phyloP scores from a whole-genome alignment of 208 protist species.

The Angomonas ambiguus region DNA sequence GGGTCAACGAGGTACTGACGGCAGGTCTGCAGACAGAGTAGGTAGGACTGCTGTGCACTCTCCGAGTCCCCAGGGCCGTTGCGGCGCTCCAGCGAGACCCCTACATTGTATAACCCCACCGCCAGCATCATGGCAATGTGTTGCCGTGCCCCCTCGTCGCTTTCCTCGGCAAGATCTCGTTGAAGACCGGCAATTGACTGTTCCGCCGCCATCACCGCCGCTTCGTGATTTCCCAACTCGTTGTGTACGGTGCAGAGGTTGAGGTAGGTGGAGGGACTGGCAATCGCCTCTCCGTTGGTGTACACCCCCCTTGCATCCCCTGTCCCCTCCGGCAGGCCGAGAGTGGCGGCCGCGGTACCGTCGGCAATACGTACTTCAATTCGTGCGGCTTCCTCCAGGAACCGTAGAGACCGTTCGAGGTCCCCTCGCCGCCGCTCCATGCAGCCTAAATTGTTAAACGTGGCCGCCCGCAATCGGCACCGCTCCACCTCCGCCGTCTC shows the following conservation, averaged over 20 bases:
- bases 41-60: conserved; percentile 46
- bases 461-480: conserved; percentile 67
- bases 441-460: conserved; percentile 88
- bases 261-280: conserved; percentile 67
- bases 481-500: conserved; percentile 32
- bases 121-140: conserved; percentile 69
- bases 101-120: conserved; percentile 82
- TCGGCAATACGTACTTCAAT: conserved; percentile 20
- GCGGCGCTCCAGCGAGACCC: conserved; percentile 70
- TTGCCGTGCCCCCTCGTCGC: conserved; percentile 16
- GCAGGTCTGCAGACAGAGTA: conserved; percentile 24
- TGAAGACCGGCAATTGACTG: conserved; percentile 61
- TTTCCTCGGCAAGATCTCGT: conserved; percentile 30
- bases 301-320: not conserved
- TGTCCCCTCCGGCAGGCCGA: not conserved
- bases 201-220: conserved; percentile 70
- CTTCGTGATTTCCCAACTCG: conserved; percentile 55
- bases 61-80: conserved; percentile 14
- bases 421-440: conserved; percentile 73
- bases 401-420: conserved; percentile 42
- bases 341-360: conserved; percentile 2
- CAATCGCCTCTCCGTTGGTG: not conserved
- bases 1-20: conserved; percentile 53
- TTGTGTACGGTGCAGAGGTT: conserved; percentile 87
- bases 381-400: conserved; percentile 63